These are phyloP conservation scores for sorghum (Sorghum bicolor) DNA, from an alignment of 176 grass and related monocot genomes.

Conservation along the genomic window Sorghum_bicolor_NCBIv3 NC_012873.2:44844001-44844500, in stretches of 20 bases:
- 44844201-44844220: background rate
- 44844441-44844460: conserved; percentile 41
- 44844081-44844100: background rate
- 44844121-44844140: background rate
- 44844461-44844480: conserved; percentile 36
- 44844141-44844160: background rate
- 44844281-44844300: background rate
- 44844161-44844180: background rate
- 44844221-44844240: conserved; percentile 1
- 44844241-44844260: background rate
- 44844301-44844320: conserved; percentile 70
- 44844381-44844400: conserved; percentile 27
- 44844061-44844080: background rate
- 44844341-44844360: conserved; percentile 51
- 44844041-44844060: background rate
- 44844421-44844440: conserved; percentile 34
- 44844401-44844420: conserved; percentile 36
- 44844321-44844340: conserved; percentile 63
- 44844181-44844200: conserved; percentile 1
- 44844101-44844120: background rate
- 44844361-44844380: conserved; percentile 30
- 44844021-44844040: background rate
- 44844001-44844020: background rate
- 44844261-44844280: conserved; percentile 27
- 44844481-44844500: conserved; percentile 44